Evolutionary conservation across 495 filamentous ascomycete species (phyloP), one percentile per base, ranked within the genome.

Genomic region (Talaromyces liani): DNA sequence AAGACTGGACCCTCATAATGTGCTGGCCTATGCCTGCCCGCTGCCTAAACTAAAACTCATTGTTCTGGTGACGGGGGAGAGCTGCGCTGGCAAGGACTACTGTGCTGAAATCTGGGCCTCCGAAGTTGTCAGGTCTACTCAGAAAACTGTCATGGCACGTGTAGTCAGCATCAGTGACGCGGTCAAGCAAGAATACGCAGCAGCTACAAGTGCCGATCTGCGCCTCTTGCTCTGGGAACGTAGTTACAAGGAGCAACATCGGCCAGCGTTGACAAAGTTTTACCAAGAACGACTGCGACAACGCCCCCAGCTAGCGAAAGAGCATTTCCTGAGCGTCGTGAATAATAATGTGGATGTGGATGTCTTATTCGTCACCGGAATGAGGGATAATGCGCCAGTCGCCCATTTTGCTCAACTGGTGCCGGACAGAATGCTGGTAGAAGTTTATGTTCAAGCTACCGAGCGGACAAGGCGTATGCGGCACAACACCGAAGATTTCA

Each of bases 351-450:
- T 34, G 64, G 79, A 81, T 75, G 72, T 77, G 20, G 79, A 87
- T 64, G 84, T 86, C 61, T 75, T 88, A 54, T 62, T 89, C 31
- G 84, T 89, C 68, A 87, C 85, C 0, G 85, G 86, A 6, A 84
- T 89, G 82, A 86, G 84, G 77, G 85, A 88, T 63, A 74, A 84
- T 67, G 80, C 83, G 6, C 85, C 84, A 4, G 80, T 89, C 31
- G 74, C 80, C 63, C 57, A 65, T 57, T 79, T 84, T 1, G 82
- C 82, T 27, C 79, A 81, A 77, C 70, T 87, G 61, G 82, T 87
- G 49, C 82, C 85, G 64, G 70, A 78, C 18, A 85, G 74, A 64
- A 81, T 73, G 63, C 64, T 88, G 22, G 36, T 88, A 64, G 84
- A 87, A 51, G 74, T 87, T 66, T 75, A 69, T 58, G 75, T 88